These are phyloP conservation scores for Elongisporangium senticosum DNA, from an alignment of 352 stramenopile genomes.

Conservation along the genomic window DNA sequence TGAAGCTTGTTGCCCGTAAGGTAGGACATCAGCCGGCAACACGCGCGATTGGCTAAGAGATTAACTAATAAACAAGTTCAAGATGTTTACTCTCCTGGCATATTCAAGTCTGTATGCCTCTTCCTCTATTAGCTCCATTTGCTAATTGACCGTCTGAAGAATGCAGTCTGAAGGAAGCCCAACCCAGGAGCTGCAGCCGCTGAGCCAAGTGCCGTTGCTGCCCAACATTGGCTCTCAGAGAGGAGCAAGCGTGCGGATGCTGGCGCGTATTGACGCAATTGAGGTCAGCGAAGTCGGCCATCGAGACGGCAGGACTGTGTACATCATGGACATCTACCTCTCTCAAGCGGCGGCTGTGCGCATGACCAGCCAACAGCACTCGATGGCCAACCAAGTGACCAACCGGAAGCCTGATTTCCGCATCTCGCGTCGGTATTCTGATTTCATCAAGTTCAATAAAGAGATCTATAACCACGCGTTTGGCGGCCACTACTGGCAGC, in stretches of 20 bases:
- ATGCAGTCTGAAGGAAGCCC: neutral
- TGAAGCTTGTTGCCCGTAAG: too few relatives aligned
- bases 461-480: neutral
- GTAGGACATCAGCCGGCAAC: neutral
- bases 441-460: slow-evolving; percentile 22
- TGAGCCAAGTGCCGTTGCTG: neutral
- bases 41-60: neutral
- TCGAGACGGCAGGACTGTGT: slow-evolving; percentile 39
- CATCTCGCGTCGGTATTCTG: slow-evolving; percentile 52
- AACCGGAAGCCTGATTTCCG: slow-evolving; percentile 31
- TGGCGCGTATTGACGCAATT: slow-evolving; percentile 29
- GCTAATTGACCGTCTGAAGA: neutral
- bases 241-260: neutral
- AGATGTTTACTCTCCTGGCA: neutral
- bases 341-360: slow-evolving; percentile 43
- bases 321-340: slow-evolving; percentile 49
- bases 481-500: neutral
- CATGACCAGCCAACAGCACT: slow-evolving; percentile 16
- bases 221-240: neutral
- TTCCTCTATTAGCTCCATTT: neutral
- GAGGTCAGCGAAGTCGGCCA: slow-evolving; percentile 37
- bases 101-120: too few relatives aligned
- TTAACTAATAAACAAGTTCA: neutral
- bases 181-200: neutral
- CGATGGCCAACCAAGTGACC: slow-evolving; percentile 1